phyloP scores from a whole-genome alignment of 2,329 filamentous ascomycete species.

The Beauveria sp. region DNA sequence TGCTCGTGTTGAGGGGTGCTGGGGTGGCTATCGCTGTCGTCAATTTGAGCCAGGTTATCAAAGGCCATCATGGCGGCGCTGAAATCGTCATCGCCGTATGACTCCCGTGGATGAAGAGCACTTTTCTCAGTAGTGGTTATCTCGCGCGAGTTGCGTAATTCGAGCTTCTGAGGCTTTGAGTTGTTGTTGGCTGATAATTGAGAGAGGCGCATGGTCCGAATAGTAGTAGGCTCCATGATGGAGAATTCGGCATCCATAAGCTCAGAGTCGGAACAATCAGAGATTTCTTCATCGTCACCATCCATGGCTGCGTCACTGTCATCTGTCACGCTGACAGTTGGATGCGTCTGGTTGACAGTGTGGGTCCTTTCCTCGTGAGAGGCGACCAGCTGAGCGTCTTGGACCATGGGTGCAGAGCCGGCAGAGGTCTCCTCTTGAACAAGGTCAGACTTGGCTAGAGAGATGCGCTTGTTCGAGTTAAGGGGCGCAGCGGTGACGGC shows the following conservation, averaged over 20 bases:
- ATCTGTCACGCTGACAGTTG: background rate
- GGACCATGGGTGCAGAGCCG: background rate
- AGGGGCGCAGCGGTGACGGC: background rate
- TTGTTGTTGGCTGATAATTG: background rate
- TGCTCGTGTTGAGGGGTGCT: slow-evolving; percentile 17
- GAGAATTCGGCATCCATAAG: slow-evolving; percentile 8
- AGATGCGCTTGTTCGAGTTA: background rate
- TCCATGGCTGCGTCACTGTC: slow-evolving; percentile 5
- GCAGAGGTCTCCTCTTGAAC: background rate
- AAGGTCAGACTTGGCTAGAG: background rate
- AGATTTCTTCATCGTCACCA: slow-evolving; percentile 4
- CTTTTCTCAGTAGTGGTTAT: background rate
- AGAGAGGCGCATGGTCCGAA: slow-evolving; percentile 3
- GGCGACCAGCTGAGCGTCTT: no score
- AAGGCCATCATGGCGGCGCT: background rate
- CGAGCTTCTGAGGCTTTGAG: slow-evolving; percentile 13
- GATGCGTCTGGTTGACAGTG: background rate
- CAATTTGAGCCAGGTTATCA: slow-evolving; percentile 6
- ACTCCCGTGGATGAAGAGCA: background rate
- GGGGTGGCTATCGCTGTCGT: slow-evolving; percentile 11
- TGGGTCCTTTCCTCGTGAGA: no score
- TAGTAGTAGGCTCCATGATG: slow-evolving; percentile 3
- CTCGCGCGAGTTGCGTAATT: slow-evolving; percentile 7
- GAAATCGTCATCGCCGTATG: background rate
- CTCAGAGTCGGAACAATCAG: slow-evolving; percentile 5